phyloP scores from a whole-genome alignment of 768 basidiomycete genomes.

The Amylocystis lapponica region DNA sequence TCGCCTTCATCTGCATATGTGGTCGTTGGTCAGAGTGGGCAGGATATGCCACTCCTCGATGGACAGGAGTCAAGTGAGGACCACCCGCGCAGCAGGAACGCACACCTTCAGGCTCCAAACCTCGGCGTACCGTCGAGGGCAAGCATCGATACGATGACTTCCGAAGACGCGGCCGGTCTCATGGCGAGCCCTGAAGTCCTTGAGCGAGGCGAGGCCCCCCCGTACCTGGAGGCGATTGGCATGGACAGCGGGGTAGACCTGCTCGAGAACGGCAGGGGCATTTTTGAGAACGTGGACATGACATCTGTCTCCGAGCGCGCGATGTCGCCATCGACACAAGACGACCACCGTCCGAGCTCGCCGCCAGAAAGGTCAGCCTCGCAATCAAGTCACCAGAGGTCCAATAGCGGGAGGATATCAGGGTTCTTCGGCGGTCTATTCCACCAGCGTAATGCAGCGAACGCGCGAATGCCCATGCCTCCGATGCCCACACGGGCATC shows the following conservation, averaged over 20 bases:
- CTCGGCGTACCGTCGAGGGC: not conserved
- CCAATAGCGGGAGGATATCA: slow-evolving; percentile 13
- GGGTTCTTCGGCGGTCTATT: too few relatives aligned
- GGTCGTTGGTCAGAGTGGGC: slow-evolving; percentile 34
- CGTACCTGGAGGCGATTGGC: slow-evolving; percentile 50
- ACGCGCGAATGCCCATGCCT: slow-evolving; percentile 6
- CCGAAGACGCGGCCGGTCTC: slow-evolving; percentile 21
- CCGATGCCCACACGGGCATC: slow-evolving; percentile 7
- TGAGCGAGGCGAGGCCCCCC: slow-evolving; percentile 57
- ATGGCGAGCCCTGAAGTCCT: slow-evolving; percentile 15
- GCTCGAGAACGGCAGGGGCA: too few relatives aligned
- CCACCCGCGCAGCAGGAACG: not conserved
- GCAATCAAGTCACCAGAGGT: too few relatives aligned
- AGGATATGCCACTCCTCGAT: slow-evolving; percentile 39
- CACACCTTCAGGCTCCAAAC: not conserved
- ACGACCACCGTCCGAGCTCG: too few relatives aligned
- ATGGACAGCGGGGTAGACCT: slow-evolving; percentile 18
- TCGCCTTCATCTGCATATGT: slow-evolving; percentile 23
- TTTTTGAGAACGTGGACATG: too few relatives aligned
- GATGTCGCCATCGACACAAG: too few relatives aligned
- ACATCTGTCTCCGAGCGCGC: too few relatives aligned
- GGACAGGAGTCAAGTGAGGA: slow-evolving; percentile 24
- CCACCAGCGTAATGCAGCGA: slow-evolving; percentile 20
- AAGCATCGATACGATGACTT: slow-evolving; percentile 15
- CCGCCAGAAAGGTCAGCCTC: too few relatives aligned